phyloP scores from a whole-genome alignment of 2,329 filamentous ascomycete genomes.

The Venturia aucupariae region DNA sequence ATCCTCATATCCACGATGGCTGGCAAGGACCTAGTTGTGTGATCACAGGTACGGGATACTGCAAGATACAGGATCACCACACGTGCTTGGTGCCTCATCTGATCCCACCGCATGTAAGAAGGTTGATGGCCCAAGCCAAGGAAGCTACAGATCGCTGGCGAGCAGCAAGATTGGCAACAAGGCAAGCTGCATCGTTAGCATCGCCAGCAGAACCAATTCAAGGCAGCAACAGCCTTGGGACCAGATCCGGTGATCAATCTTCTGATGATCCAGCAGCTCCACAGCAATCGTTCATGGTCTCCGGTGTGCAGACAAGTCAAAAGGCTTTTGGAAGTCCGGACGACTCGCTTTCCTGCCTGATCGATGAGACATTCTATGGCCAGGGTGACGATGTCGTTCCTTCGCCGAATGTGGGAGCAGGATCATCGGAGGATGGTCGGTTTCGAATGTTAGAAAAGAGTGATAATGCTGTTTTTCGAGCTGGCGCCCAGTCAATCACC shows the following conservation, averaged over 20 bases:
- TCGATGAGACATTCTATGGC: background rate
- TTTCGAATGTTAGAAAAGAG: background rate
- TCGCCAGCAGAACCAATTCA: background rate
- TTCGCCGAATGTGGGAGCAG: background rate
- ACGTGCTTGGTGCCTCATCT: background rate
- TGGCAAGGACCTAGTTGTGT: background rate
- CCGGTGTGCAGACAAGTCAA: background rate
- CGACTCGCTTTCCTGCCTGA: background rate
- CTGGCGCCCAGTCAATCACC: background rate
- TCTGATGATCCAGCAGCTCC: background rate
- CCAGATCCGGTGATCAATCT: background rate
- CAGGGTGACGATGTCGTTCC: background rate
- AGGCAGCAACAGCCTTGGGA: background rate
- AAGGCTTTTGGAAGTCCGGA: background rate
- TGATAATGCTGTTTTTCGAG: background rate
- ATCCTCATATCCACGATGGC: background rate
- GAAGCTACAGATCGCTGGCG: background rate
- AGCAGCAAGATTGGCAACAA: background rate
- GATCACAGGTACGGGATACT: background rate
- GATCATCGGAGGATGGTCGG: background rate
- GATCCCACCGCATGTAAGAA: background rate
- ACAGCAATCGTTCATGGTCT: background rate
- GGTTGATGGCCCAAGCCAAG: background rate
- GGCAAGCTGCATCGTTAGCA: background rate
- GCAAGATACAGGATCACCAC: background rate